Percentiles rank a stretch among this genome's conserved stretches.
These are phyloP conservation scores for Rubroboletus satanas DNA, from an alignment of 768 basidiomycete genomes.

Conservation along the genomic window DNA sequence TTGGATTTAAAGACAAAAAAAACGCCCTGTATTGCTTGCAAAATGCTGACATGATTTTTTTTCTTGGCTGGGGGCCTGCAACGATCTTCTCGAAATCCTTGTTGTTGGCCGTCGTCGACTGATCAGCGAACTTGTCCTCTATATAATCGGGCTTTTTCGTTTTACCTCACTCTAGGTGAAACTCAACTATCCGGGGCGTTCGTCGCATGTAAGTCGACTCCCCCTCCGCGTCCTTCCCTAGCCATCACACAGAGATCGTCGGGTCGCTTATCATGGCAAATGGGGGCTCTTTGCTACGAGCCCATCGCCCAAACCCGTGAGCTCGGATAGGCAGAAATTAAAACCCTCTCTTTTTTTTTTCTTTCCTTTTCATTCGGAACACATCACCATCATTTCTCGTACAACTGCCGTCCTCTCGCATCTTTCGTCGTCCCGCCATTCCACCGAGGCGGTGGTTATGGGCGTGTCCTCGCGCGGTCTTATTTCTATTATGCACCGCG, in stretches of 20 bases:
- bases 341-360: background rate
- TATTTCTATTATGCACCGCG: slow-evolving; percentile 78
- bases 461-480: slow-evolving; percentile 67
- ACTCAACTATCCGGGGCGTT: slow-evolving; percentile 87
- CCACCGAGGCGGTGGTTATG: slow-evolving; percentile 65
- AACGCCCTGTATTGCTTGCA: too few relatives aligned
- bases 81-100: too few relatives aligned
- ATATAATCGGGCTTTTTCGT: background rate
- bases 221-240: background rate
- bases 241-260: background rate
- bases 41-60: too few relatives aligned
- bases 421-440: slow-evolving; percentile 76
- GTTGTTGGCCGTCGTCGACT: background rate
- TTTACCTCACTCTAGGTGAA: slow-evolving; percentile 49
- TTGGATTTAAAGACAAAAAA: too few relatives aligned
- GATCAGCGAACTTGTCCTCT: background rate
- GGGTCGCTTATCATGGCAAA: background rate
- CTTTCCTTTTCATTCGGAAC: background rate
- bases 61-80: too few relatives aligned
- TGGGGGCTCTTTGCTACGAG: background rate
- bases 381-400: background rate
- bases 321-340: slow-evolving; percentile 2
- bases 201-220: slow-evolving; percentile 71
- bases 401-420: slow-evolving; percentile 30
- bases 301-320: background rate